Base-by-base conservation (phyloP, 768 basidiomycete genomes). In the Lactarius evosmus region DNA sequence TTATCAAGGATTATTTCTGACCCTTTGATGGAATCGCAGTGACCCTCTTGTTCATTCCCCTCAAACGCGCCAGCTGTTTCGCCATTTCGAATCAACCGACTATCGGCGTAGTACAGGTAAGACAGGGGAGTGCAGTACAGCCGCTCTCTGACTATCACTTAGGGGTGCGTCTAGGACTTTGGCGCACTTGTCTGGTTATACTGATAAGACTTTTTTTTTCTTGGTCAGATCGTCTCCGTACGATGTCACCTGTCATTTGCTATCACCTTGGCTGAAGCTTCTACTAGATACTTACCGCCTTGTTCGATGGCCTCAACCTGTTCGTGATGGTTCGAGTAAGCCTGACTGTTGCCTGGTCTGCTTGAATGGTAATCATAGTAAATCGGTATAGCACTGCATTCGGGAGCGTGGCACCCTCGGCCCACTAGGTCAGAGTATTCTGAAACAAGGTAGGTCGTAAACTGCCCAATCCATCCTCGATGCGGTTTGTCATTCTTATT, bases 361-460 rank as follows among this genome's bases (percentile, higher is more conserved):
- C 41, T 8, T 46, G 8, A 38, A 2, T 44, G 9, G 6, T 32
- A 25, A 38, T 40, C 51, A 9, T 19, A 27, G 7, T 38, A 11
- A 32, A 41, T 17, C 29, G 8, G 6, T 25, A 7, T 44, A 68
- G 66, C 54, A 68, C 38, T 68, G 61, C 40, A 6, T 63, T 53
- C 11, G 16, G 0, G 6, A 62, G 29, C 67, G 46, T 9, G 60
- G 58, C 30, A 36, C 58, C 17, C 58, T 50, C 19, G 61, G 65
- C 17, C 34, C 58, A 12, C 58, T 68, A 29, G 61, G 61, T 34
- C 33, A 56, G 44, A 60, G 56, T 50, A 62, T 67, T 32, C 44
- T 67, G 50, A 65, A 62, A 53, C 67, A 67, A 58, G 67, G 67
- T 30, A 60, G 7, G 65, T 49, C 34, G 14, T 46, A 33, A 25